Evolutionary conservation across 208 protist species (phyloP).

Genomic region (Vickermania spadyakhi): DNA sequence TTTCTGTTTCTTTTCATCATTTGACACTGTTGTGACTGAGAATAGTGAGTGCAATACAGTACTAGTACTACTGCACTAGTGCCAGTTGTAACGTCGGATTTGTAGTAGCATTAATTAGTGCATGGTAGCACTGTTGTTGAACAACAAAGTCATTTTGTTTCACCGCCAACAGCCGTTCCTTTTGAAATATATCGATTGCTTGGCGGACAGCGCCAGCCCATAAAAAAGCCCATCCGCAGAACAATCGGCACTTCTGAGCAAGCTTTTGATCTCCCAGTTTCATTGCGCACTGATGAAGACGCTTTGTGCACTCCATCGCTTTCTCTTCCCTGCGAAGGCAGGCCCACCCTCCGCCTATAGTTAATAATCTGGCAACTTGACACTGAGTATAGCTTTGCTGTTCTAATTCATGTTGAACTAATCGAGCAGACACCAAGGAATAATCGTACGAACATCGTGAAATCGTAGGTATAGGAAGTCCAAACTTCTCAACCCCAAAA

Average conservation of each 20-base stretch:
- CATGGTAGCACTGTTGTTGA: not conserved
- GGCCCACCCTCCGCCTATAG: constrained; percentile 20
- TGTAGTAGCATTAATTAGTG: not conserved
- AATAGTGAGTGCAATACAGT: no score
- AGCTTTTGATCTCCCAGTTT: constrained; percentile 4
- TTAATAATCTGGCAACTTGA: constrained; percentile 12
- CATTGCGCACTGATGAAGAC: constrained; percentile 6
- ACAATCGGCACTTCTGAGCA: constrained; percentile 11
- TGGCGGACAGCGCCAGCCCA: not conserved
- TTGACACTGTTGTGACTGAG: no score
- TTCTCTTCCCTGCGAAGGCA: constrained; percentile 12
- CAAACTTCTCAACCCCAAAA: no score
- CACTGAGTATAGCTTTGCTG: not conserved
- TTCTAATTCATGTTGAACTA: not conserved
- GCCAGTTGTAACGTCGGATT: not conserved
- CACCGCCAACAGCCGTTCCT: not conserved
- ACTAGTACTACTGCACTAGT: no score
- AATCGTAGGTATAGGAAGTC: not conserved
- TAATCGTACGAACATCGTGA: not conserved
- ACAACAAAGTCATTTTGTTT: not conserved
- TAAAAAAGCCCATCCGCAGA: not conserved
- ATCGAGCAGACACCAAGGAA: not conserved
- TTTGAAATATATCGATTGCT: not conserved
- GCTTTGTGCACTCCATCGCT: constrained; percentile 9
- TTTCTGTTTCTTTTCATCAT: no score